A percentile compares a stretch with the other conserved stretches of the same genome.
These are phyloP conservation scores for Saururus chinensis DNA, from an alignment of 164 flowering plant species.

Conservation along the genomic window DNA sequence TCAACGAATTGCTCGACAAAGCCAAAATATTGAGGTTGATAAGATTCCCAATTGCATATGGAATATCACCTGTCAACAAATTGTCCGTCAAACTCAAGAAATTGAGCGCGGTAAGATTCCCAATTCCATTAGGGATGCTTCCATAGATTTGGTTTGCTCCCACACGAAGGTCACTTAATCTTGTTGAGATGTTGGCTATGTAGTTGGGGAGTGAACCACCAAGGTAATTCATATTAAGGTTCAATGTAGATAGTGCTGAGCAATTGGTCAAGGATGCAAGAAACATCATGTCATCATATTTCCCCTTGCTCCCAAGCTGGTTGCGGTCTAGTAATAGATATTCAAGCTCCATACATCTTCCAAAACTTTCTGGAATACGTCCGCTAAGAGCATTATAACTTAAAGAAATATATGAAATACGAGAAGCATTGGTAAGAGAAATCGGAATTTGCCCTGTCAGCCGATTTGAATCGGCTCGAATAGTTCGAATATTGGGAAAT, in stretches of 20 bases:
- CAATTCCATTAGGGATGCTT: slow-evolving; percentile 23
- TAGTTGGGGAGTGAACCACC: no score
- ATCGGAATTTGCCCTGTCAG: slow-evolving; percentile 1
- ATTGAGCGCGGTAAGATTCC: no score
- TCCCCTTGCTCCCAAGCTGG: neutral
- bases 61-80: no score
- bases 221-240: no score
- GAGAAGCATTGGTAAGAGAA: slow-evolving; percentile 6
- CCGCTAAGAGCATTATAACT: no score
- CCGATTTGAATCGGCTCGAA: neutral
- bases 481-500: slow-evolving; percentile 13
- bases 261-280: slow-evolving; percentile 1
- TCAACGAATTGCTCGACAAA: no score
- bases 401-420: neutral
- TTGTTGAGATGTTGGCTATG: no score
- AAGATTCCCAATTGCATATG: no score
- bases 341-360: no score
- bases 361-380: no score
- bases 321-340: neutral
- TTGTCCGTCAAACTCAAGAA: no score
- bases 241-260: neutral
- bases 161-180: neutral
- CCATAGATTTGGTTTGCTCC: slow-evolving; percentile 19
- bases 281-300: neutral
- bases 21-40: no score